A percentile compares a stretch with the other conserved stretches of the same genome.
phyloP scores from a whole-genome alignment of 225 moss, liverwort and hornwort genomes.

The Physcomitrium patens region DNA sequence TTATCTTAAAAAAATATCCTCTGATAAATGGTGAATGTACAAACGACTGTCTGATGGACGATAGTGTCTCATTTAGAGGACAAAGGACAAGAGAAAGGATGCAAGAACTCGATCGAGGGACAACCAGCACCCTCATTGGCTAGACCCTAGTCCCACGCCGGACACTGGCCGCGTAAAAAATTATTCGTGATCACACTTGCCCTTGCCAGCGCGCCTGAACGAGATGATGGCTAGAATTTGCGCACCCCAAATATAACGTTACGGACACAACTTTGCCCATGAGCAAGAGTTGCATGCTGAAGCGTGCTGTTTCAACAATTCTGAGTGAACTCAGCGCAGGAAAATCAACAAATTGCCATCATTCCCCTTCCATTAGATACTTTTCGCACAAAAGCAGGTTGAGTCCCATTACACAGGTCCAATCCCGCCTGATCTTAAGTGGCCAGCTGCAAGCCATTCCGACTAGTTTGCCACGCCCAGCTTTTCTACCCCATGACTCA shows the following conservation, averaged over 20 bases:
- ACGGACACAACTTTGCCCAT: constrained; percentile 11
- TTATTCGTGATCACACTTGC: no score
- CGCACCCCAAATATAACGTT: background rate
- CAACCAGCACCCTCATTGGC: no score
- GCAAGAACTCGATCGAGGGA: background rate
- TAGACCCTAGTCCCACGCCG: no score
- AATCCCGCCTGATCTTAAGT: no score
- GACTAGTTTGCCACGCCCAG: no score
- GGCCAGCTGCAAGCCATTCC: no score
- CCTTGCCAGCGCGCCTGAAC: background rate
- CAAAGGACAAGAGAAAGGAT: background rate
- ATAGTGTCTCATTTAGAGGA: background rate
- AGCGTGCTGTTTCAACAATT: constrained; percentile 2
- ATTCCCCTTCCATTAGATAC: no score
- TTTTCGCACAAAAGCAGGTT: no score
- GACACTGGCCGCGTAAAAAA: background rate
- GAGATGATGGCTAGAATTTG: constrained; percentile 1
- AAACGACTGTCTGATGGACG: background rate
- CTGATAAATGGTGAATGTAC: background rate
- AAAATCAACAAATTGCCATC: no score
- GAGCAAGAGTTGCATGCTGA: constrained; percentile 9
- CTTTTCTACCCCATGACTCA: background rate
- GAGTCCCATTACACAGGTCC: no score
- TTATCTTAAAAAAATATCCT: constrained; percentile 1
- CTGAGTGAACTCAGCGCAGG: background rate